Conservation (phyloP, 352 stramenopile genomes). For the Globisporangium alternatum region DNA sequence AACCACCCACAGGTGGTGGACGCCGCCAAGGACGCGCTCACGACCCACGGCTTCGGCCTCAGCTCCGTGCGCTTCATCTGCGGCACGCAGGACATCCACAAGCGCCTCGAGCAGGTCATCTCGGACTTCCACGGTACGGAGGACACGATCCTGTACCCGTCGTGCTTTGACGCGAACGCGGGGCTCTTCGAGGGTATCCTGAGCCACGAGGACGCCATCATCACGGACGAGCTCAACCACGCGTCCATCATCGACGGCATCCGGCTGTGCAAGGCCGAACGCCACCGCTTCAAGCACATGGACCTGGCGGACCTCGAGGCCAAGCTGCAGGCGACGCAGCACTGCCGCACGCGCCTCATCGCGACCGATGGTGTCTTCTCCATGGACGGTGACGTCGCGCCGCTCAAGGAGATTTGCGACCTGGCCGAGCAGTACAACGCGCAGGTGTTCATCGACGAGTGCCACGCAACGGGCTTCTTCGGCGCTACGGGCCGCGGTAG, state of each 20-base stretch:
- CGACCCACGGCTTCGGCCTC: conserved; percentile 89
- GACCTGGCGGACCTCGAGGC: conserved; percentile 89
- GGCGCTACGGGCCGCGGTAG: conserved; percentile 89
- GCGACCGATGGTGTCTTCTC: conserved; percentile 94
- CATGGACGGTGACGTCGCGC: conserved; percentile 94
- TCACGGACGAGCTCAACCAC: conserved; percentile 93
- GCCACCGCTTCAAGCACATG: conserved; percentile 93
- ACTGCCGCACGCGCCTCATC: conserved; percentile 89
- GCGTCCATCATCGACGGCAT: conserved; percentile 95
- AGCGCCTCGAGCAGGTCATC: conserved; percentile 87
- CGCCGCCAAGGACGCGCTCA: conserved; percentile 79
- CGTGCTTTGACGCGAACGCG: conserved; percentile 94
- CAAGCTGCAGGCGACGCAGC: conserved; percentile 88
- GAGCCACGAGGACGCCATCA: conserved; percentile 88
- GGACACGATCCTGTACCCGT: conserved; percentile 93
- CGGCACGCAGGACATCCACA: conserved; percentile 94
- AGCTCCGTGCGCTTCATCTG: conserved; percentile 94
- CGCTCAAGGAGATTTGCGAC: conserved; percentile 87
- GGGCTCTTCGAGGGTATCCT: conserved; percentile 90
- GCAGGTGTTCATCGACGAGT: conserved; percentile 93
- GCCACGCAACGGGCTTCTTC: conserved; percentile 93
- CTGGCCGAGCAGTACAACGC: conserved; percentile 92
- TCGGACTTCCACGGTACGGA: conserved; percentile 93
- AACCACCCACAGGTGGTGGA: conserved; percentile 85
- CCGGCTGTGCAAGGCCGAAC: conserved; percentile 91